Base-by-base conservation (phyloP, 2,329 filamentous ascomycete species). In the Gliomastix tumulicola region DNA sequence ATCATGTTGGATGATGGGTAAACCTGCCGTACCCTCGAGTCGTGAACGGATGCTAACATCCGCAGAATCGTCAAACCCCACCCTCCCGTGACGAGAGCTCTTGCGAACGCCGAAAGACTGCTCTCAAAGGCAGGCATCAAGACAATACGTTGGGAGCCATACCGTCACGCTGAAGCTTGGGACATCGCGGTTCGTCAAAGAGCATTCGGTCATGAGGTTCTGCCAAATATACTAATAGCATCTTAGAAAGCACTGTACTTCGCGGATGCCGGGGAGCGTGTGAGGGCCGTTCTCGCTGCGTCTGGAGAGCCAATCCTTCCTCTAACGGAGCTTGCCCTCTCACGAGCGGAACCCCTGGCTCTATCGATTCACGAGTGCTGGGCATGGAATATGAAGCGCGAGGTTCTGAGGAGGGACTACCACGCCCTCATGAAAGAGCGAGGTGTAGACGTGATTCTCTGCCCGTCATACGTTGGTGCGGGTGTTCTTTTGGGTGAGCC, bases 221-320 rank as follows among this genome's bases (percentile, higher is more conserved):
- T 13, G 25, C 25, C 7, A 27, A 13, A 6, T 28, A 28, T 13
- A 7, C 25, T 12, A 12, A n/a, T n/a, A n/a, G n/a, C 13, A 28
- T 2, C 8, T 13, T 13, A 28, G 25, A 28, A 15, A 8, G 13
- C 13, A 28, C 10, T 28, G 13, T 53, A 55, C 31, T 56, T 44
- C 38, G 48, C 49, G 2, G 50, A 54, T 8, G 51, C 46, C 0
- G 50, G 46, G 7, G 43, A 45, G 13, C 38, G 37, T 2, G 19
- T 45, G 12, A 41, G 37, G 7, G 39, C 17, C 1, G 37, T 45
- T 7, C 40, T 56, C 0, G 40, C 34, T 2, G 34, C 43, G 3
- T 42, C 45, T 6, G 49, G 52, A 5, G 54, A 60, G 30, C 55
- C 54, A 2, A 41, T 52, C 34, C 41, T 48, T 4, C 44, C 44